Evolutionary conservation across 2,329 filamentous ascomycete species (phyloP), one percentile per base, ranked within the genome.

Genomic region (Monosporascus sp.): DNA sequence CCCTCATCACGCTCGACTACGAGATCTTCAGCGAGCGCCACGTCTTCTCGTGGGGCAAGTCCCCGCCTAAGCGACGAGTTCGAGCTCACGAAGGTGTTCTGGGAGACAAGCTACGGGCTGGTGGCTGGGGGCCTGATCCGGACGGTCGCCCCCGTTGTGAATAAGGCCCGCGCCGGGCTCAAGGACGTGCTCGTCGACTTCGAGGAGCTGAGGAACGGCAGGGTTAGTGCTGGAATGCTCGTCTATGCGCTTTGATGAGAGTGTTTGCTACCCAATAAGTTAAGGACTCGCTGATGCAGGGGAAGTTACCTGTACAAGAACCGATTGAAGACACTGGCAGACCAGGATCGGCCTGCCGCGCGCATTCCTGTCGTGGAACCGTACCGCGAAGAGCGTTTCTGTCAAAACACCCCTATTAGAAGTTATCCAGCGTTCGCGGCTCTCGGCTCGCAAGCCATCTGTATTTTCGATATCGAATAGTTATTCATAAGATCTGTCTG

Each of bases 161-260:
- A 70, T 31, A 55, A 58, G 11, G 61, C 63, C 4, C 63, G 63
- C 0, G 50, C 27, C 4, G 70, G 71, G 1, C 55, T 74, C 1
- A 62, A 70, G 54, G 70, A 69, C 2, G 64, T 73, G n/a, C 37
- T 74, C 19, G 53, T 58, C 11, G 70, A 70, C 2, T 44, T 74
- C n/a, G 60, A 69, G 17, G 63, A 68, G 52, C 52, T 72, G 53
- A 60, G 58, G 45, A 58, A 66, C 5, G 65, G 63, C 0, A 63
- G 67, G 59, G 65, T 77, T 26, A 75, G 72, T 51, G 74, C 69
- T 7, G 66, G 68, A 20, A 78, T 78, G 66, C 61, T 78, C 49
- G 75, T 78, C 1, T 76, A 75, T 57, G 73, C 70, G 8, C 51
- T 74, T 55, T 74, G 51, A 56, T 26, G 37, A 8, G n/a, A 27